phyloP scores from a whole-genome alignment of 805 yeast genomes.

The Cyberlindnera xylosilytica region DNA sequence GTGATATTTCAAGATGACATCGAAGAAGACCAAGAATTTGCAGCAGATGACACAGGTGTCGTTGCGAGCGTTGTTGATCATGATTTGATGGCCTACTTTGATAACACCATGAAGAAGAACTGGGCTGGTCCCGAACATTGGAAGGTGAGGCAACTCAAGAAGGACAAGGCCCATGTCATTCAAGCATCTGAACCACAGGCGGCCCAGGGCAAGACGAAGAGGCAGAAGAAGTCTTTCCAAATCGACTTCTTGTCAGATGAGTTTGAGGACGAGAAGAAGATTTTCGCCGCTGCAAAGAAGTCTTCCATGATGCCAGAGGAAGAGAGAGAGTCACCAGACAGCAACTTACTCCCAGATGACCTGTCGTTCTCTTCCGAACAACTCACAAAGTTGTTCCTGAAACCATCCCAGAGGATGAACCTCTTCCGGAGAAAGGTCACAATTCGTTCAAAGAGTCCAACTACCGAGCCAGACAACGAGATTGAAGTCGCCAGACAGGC shows the following conservation, averaged over 20 bases:
- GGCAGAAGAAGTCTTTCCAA: constrained; percentile 32
- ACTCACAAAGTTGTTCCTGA: constrained; percentile 63
- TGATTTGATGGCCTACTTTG: constrained; percentile 77
- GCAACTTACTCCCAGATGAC: constrained; percentile 68
- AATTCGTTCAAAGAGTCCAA: background rate
- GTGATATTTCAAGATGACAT: constrained; percentile 23
- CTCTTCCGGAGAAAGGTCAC: constrained; percentile 23
- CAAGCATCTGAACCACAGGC: constrained; percentile 1
- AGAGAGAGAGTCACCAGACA: constrained; percentile 39
- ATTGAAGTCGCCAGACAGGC: constrained; percentile 34
- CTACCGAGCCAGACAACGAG: constrained; percentile 9
- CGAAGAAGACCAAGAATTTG: constrained; percentile 18
- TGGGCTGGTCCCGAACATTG: constrained; percentile 96
- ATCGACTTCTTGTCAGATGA: constrained; percentile 41
- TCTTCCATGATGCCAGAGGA: constrained; percentile 38
- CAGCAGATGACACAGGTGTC: constrained; percentile 13
- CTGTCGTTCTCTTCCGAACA: constrained; percentile 65
- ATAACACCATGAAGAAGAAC: constrained; percentile 58
- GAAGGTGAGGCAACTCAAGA: constrained; percentile 66
- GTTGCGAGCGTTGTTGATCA: constrained; percentile 42
- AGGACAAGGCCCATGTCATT: constrained; percentile 1
- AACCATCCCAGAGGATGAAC: constrained; percentile 51
- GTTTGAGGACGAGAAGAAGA: constrained; percentile 32
- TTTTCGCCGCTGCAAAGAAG: constrained; percentile 35
- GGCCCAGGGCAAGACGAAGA: constrained; percentile 6